phyloP scores from a whole-genome alignment of 441 rosid genomes.

The Syzygium malaccense region DNA sequence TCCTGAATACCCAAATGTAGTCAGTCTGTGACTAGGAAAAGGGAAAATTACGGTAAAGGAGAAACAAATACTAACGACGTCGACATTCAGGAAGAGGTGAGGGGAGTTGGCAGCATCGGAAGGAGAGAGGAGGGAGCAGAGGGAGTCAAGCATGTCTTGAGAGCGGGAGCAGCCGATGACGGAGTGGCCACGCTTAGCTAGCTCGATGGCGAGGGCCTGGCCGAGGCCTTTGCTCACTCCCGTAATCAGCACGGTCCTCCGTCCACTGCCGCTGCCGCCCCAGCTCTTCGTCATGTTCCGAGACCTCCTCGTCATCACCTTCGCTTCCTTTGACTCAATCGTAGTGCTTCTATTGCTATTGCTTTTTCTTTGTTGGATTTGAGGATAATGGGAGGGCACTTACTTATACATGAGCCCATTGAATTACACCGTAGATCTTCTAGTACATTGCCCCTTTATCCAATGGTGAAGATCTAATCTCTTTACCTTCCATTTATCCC shows the following conservation, averaged over 20 bases:
- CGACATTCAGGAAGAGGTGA: constrained; percentile 69
- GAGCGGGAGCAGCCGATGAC: constrained; percentile 84
- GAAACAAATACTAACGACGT: constrained; percentile 38
- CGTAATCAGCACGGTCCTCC: constrained; percentile 57
- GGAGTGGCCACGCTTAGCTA: constrained; percentile 77
- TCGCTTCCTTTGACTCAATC: too few species aligned
- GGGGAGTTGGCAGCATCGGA: constrained; percentile 11
- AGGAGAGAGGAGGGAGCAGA: constrained; percentile 47
- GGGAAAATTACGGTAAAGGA: neutral
- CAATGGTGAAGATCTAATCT: neutral
- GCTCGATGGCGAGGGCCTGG: constrained; percentile 74
- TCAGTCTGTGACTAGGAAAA: neutral
- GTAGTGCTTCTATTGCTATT: too few species aligned
- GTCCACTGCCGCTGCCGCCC: constrained; percentile 4
- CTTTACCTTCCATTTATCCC: neutral
- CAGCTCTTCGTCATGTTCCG: neutral
- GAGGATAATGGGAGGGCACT: neutral
- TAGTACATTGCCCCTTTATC: neutral
- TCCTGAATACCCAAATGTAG: neutral
- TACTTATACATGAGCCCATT: rapidly evolving
- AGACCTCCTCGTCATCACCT: too few species aligned
- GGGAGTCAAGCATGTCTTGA: constrained; percentile 62
- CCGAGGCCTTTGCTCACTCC: constrained; percentile 90
- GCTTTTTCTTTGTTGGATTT: neutral
- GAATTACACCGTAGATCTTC: neutral